Evolutionary conservation across 2,329 filamentous ascomycete genomes (phyloP).

Genomic region (Xylaria hypoxylon): DNA sequence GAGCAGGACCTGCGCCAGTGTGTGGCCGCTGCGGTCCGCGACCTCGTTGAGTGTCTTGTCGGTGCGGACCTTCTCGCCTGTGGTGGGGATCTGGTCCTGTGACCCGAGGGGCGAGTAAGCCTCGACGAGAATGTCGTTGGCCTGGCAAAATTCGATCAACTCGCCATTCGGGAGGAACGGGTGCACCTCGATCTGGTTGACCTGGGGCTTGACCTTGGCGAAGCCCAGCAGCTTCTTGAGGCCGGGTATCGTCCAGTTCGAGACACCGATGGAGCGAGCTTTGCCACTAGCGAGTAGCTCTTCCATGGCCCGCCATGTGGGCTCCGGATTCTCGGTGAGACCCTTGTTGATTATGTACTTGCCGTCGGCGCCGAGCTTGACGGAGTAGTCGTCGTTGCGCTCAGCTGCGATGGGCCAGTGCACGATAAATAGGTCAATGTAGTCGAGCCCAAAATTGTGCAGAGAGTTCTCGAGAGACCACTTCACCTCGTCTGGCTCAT

Average conservation of each 20-base stretch:
- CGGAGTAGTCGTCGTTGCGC: slow-evolving; percentile 56
- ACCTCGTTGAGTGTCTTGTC: slow-evolving; percentile 70
- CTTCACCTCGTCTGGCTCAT: slow-evolving; percentile 70
- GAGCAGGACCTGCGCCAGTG: slow-evolving; percentile 70
- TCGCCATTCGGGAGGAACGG: slow-evolving; percentile 61
- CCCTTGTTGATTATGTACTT: slow-evolving; percentile 66
- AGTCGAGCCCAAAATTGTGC: slow-evolving; percentile 64
- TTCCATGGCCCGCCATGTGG: slow-evolving; percentile 73
- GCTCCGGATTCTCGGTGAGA: slow-evolving; percentile 73
- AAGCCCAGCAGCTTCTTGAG: slow-evolving; percentile 56
- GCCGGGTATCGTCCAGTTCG: slow-evolving; percentile 58
- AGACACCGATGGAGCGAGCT: slow-evolving; percentile 57
- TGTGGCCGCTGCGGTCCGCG: slow-evolving; percentile 67
- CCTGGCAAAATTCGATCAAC: slow-evolving; percentile 65
- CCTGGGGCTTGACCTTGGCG: slow-evolving; percentile 55
- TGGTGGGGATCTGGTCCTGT: slow-evolving; percentile 75
- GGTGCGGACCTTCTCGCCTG: slow-evolving; percentile 73
- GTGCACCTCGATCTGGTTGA: slow-evolving; percentile 62
- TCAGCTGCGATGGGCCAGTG: slow-evolving; percentile 62
- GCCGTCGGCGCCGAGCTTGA: slow-evolving; percentile 59
- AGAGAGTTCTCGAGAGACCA: slow-evolving; percentile 65
- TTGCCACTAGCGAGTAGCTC: slow-evolving; percentile 50
- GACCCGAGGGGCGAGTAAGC: slow-evolving; percentile 69
- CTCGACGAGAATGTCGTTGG: slow-evolving; percentile 62
- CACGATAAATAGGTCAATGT: slow-evolving; percentile 71